Evolutionary conservation across 2,329 filamentous ascomycete genomes (phyloP), one percentile per base, ranked within the genome.

Genomic region (Lachnellula occidentalis): DNA sequence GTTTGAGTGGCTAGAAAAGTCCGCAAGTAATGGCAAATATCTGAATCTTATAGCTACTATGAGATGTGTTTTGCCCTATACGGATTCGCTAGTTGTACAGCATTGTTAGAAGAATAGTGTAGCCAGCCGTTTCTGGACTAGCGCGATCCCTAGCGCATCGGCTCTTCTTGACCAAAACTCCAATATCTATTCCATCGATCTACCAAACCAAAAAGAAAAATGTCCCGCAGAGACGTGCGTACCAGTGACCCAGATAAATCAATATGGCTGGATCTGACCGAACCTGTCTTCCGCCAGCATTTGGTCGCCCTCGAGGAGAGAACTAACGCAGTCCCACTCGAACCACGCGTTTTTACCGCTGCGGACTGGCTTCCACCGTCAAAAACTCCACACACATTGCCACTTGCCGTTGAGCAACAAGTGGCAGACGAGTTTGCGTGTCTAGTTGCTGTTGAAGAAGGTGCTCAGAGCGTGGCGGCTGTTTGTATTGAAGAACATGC

Each of bases 351-450:
- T 7, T 62, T 61, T 22, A 34, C 42, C 45, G 7, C 31, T n/a
- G 21, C 21, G 48, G 22, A 41, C 15, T 48, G 50, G 54, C 27
- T 3, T 11, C 27, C 27, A 11, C 9, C 27, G 27, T 31, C 27
- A 31, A 11, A 31, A 12, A 24, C 5, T 8, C 22, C 17, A 14
- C 36, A 61, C 31, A 42, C 37, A n/a, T 22, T 66, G n/a, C 57
- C 64, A 6, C 56, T 66, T 21, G 53, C 58, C 2, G 54, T 61
- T 15, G 68, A 70, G 54, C 59, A 64, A 50, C 56, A 56, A 39
- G 50, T 70, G 9, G 63, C 65, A 1, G 60, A 68, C 52, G 66
- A 69, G 49, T 57, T 69, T 53, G 67, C 68, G 15, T 66, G 64
- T 48, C 53, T 70, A 21, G 66, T 58, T 11, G 65, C 68, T 7